phyloP scores from a whole-genome alignment of 2,329 filamentous ascomycete genomes.

The Paecilomyces formosus region DNA sequence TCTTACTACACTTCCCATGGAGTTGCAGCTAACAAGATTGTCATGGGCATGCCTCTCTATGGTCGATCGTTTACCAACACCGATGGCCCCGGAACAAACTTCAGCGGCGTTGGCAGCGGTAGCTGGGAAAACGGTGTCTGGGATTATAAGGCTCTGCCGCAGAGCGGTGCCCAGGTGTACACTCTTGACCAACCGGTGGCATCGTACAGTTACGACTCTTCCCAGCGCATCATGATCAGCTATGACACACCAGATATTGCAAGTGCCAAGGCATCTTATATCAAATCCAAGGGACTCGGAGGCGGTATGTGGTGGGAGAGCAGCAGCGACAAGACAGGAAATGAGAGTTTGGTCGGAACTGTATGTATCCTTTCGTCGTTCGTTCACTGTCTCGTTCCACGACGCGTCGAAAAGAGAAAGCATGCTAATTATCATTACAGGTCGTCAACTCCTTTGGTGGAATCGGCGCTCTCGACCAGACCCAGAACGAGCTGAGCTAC shows the following conservation, averaged over 20 bases:
- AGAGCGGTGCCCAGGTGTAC: slow-evolving; percentile 54
- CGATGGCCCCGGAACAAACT: slow-evolving; percentile 62
- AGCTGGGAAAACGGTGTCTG: slow-evolving; percentile 80
- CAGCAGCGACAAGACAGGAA: slow-evolving; percentile 62
- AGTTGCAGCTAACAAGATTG: slow-evolving; percentile 64
- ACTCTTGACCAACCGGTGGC: slow-evolving; percentile 53
- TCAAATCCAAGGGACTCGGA: slow-evolving; percentile 60
- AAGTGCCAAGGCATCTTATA: slow-evolving; percentile 62
- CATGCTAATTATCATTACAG: slow-evolving; percentile 9
- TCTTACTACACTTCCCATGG: slow-evolving; percentile 60
- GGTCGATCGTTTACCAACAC: slow-evolving; percentile 79
- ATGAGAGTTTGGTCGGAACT: slow-evolving; percentile 59
- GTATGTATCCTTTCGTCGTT: slow-evolving; percentile 13
- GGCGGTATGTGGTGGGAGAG: slow-evolving; percentile 98
- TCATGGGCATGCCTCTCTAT: slow-evolving; percentile 88
- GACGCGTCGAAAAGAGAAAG: not conserved
- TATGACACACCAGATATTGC: slow-evolving; percentile 69
- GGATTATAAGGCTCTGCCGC: slow-evolving; percentile 81
- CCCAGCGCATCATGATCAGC: slow-evolving; percentile 56
- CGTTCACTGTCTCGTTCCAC: not conserved
- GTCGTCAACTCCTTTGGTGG: slow-evolving; percentile 29
- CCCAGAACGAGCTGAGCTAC: slow-evolving; percentile 43
- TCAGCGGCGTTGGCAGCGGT: slow-evolving; percentile 65
- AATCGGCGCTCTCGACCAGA: slow-evolving; percentile 33
- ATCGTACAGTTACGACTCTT: slow-evolving; percentile 62